Conservation (phyloP, 176 grass and related monocot species). For the Rhipidocladum racemiflorum region DNA sequence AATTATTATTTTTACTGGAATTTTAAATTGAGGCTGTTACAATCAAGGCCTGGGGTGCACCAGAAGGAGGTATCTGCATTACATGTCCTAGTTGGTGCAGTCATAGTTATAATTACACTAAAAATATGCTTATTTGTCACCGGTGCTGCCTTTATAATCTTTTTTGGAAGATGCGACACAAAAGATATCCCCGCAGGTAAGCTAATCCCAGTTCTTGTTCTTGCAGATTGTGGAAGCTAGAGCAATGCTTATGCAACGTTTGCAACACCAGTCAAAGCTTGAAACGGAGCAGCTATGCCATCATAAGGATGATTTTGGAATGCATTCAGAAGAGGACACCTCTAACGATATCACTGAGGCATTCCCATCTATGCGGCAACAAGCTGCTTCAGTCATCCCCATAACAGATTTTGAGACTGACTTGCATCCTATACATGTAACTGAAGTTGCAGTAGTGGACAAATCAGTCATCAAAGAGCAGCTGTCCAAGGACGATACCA, state of each 20-base stretch:
- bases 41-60: not conserved
- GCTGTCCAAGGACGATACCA: constrained; percentile 32
- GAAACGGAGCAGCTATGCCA: constrained; percentile 45
- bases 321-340: constrained; percentile 21
- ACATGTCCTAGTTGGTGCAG: not conserved
- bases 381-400: constrained; percentile 32
- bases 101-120: not conserved
- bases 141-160: not conserved
- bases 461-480: constrained; percentile 73
- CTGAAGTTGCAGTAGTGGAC: constrained; percentile 56
- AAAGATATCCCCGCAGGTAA: not conserved
- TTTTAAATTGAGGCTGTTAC: too few species aligned
- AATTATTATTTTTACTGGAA: too few species aligned
- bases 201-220: constrained; percentile 25
- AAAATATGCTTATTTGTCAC: not conserved
- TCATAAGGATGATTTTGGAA: constrained; percentile 32
- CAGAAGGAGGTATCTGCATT: not conserved
- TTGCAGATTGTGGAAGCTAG: constrained; percentile 92
- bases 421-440: constrained; percentile 61
- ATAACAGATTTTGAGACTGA: constrained; percentile 60
- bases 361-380: constrained; percentile 21
- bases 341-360: constrained; percentile 36
- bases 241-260: constrained; percentile 72
- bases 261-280: constrained; percentile 60
- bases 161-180: not conserved